Percentiles rank a stretch among this genome's conserved stretches.
Evolutionary conservation across 2,329 filamentous ascomycete species (phyloP).

Genomic region (Byssoonygena ceratinophila): DNA sequence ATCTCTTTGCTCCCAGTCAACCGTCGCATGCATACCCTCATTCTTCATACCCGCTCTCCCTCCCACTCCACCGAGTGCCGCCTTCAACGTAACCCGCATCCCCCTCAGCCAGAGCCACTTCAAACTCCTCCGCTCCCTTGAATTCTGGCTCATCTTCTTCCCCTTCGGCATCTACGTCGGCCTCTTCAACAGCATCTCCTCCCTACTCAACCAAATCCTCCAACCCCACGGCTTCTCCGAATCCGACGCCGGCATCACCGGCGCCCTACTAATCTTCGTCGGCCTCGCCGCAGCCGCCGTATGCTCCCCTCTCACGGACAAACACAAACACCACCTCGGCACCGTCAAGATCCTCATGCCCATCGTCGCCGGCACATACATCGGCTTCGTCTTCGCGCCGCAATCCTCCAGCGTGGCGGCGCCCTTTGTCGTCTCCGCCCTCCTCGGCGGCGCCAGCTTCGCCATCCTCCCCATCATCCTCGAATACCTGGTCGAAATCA

Average conservation of each 20-base stretch:
- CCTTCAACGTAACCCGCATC: conserved; percentile 46
- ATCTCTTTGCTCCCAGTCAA: conserved; percentile 37
- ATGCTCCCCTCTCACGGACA: conserved; percentile 70
- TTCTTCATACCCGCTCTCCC: conserved; percentile 70
- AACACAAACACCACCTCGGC: conserved; percentile 65
- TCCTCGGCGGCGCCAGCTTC: conserved; percentile 73
- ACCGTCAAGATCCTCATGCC: conserved; percentile 66
- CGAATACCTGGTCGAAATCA: conserved; percentile 78
- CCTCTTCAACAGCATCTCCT: conserved; percentile 86
- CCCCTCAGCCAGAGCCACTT: conserved; percentile 47
- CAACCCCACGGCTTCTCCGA: conserved; percentile 74
- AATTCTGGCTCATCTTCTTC: conserved; percentile 70
- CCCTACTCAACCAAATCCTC: conserved; percentile 81
- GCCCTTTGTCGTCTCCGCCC: conserved; percentile 61
- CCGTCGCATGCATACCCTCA: conserved; percentile 58
- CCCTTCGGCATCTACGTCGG: conserved; percentile 80
- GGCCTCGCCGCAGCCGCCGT: conserved; percentile 70
- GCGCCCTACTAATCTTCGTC: conserved; percentile 78
- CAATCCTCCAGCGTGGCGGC: conserved; percentile 42
- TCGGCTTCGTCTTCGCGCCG: conserved; percentile 74
- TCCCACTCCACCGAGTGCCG: conserved; percentile 64
- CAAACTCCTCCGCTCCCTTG: conserved; percentile 48
- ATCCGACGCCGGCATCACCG: conserved; percentile 77
- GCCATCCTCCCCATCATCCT: conserved; percentile 70
- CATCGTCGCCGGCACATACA: conserved; percentile 59